Conservation (phyloP, 2,329 filamentous ascomycete species). For the Leptographium lundbergii region DNA sequence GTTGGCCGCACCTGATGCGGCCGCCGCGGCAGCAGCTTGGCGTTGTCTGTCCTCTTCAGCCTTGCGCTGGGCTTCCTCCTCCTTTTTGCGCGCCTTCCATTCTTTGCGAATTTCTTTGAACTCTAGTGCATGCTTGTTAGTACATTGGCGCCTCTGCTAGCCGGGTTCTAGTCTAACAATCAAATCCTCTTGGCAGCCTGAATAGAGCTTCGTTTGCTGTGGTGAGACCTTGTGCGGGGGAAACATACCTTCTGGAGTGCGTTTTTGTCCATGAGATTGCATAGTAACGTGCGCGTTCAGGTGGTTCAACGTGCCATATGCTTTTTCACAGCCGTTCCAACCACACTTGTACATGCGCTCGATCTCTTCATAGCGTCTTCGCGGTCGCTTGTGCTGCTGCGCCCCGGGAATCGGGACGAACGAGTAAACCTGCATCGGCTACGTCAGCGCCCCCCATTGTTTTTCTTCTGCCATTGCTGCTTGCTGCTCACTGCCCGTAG, state of each 20-base stretch:
- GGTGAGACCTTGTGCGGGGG: background rate
- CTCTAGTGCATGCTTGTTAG: constrained; percentile 43
- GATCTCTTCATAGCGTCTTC: constrained; percentile 92
- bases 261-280: constrained; percentile 91
- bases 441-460: background rate
- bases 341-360: constrained; percentile 99
- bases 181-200: background rate
- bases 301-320: constrained; percentile 94
- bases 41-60: constrained; percentile 76
- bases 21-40: constrained; percentile 36
- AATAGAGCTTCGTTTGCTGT: background rate
- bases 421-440: constrained; percentile 68
- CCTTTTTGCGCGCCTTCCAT: constrained; percentile 99
- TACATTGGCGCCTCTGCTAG: background rate
- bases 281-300: constrained; percentile 97
- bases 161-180: background rate
- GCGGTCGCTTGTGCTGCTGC: constrained; percentile 91
- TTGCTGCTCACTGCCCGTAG: constrained; percentile 33
- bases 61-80: constrained; percentile 83
- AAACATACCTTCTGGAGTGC: constrained; percentile 85
- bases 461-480: background rate
- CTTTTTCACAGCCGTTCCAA: constrained; percentile 97
- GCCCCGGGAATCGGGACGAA: constrained; percentile 96
- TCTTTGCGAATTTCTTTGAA: constrained; percentile 91
- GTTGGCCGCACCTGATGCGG: constrained; percentile 33